A percentile compares a stretch with the other conserved stretches of the same genome.
Evolutionary conservation across 1,284 basidiomycete species (phyloP).

Genomic region (Phylloporus gajari): DNA sequence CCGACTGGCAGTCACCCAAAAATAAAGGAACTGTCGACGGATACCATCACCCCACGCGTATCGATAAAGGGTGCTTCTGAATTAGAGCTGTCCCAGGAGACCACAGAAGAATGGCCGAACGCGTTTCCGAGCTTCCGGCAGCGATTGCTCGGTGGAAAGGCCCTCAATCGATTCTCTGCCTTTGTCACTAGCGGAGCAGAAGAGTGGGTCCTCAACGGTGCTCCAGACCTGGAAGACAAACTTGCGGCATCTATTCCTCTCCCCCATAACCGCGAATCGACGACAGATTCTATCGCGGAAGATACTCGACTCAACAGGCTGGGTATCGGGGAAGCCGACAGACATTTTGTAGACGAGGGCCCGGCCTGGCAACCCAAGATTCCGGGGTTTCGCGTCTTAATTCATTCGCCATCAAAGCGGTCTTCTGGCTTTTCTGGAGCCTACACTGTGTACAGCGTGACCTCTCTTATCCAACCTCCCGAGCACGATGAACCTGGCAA

Average conservation of each 20-base stretch:
- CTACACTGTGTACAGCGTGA: slow-evolving; percentile 81
- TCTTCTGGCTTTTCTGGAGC: slow-evolving; percentile 73
- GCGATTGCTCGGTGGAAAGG: slow-evolving; percentile 78
- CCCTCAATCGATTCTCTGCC: slow-evolving; percentile 82
- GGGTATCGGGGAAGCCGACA: slow-evolving; percentile 66
- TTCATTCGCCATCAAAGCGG: slow-evolving; percentile 82
- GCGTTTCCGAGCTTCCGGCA: slow-evolving; percentile 74
- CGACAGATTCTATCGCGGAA: slow-evolving; percentile 50
- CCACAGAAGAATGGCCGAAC: slow-evolving; percentile 74
- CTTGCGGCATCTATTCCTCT: slow-evolving; percentile 28
- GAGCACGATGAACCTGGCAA: slow-evolving; percentile 39
- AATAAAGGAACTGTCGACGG: slow-evolving; percentile 51
- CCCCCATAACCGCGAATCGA: slow-evolving; percentile 39
- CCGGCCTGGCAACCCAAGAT: slow-evolving; percentile 79
- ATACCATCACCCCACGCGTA: slow-evolving; percentile 63
- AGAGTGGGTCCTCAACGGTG: slow-evolving; percentile 77
- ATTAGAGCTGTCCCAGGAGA: slow-evolving; percentile 60
- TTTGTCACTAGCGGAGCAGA: slow-evolving; percentile 89
- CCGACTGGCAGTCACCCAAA: slow-evolving; percentile 51
- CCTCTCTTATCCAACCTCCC: slow-evolving; percentile 68
- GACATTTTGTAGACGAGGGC: slow-evolving; percentile 78
- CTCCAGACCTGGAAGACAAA: slow-evolving; percentile 33
- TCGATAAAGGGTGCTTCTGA: slow-evolving; percentile 50
- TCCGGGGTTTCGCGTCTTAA: slow-evolving; percentile 75
- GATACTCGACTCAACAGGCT: slow-evolving; percentile 49